Percentiles rank a stretch among this genome's conserved stretches.
These are phyloP conservation scores for Termitomyces sp. DNA, from an alignment of 768 basidiomycete species.

Conservation along the genomic window DNA sequence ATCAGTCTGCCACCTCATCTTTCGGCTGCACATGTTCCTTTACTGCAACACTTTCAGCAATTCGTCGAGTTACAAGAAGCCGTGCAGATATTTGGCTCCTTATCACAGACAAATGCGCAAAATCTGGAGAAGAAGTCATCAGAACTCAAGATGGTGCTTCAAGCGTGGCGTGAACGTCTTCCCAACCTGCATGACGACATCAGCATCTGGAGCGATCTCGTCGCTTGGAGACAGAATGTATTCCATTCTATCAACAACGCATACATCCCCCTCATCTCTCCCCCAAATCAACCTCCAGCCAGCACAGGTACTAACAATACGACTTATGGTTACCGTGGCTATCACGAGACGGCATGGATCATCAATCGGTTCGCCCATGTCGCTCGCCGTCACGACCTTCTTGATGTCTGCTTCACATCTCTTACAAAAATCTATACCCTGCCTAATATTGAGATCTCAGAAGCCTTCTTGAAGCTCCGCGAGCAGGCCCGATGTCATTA, in stretches of 20 bases:
- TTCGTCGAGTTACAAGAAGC: constrained; percentile 98
- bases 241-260: constrained; percentile 96
- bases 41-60: constrained; percentile 97
- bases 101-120: constrained; percentile 77
- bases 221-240: constrained; percentile 98
- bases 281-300: constrained; percentile 39
- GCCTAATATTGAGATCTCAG: constrained; percentile 99
- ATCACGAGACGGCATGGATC: constrained; percentile 99
- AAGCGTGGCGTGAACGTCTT: constrained; percentile 94
- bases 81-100: constrained; percentile 86
- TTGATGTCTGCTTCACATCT: constrained; percentile 92
- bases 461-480: constrained; percentile 96
- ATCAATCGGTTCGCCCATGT: constrained; percentile 99
- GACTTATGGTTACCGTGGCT: constrained; percentile 91
- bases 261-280: constrained; percentile 84
- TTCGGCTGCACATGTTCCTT: constrained; percentile 88
- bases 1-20: constrained; percentile 79
- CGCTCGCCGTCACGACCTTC: constrained; percentile 91
- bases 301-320: constrained; percentile 49
- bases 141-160: constrained; percentile 93
- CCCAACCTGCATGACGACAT: constrained; percentile 97
- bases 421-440: constrained; percentile 97
- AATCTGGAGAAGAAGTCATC: constrained; percentile 94
- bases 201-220: constrained; percentile 98
- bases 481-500: constrained; percentile 99